Percentiles rank a stretch among this genome's conserved stretches.
Evolutionary conservation across 2,329 filamentous ascomycete species (phyloP).

Genomic region (Pseudogymnoascus sp.): DNA sequence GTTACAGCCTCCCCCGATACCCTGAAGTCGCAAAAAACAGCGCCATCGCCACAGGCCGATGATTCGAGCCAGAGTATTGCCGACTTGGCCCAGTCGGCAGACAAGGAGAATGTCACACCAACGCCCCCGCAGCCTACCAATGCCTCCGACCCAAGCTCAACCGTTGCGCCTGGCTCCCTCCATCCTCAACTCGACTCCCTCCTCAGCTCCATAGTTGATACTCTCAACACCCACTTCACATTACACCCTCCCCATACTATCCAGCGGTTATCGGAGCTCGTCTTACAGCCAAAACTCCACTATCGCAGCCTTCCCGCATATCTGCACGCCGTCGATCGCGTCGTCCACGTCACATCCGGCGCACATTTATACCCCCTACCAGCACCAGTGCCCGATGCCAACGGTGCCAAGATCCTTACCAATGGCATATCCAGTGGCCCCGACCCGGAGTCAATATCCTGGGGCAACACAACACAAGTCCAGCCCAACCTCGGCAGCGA

Average conservation of each 20-base stretch:
- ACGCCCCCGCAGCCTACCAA: conserved; percentile 32
- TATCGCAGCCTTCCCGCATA: conserved; percentile 79
- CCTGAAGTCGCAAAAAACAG: conserved; percentile 55
- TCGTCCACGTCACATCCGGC: conserved; percentile 80
- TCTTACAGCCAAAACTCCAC: conserved; percentile 66
- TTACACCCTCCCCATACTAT: conserved; percentile 81
- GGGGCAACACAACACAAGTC: conserved; percentile 37
- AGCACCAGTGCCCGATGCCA: conserved; percentile 50
- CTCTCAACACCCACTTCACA: conserved; percentile 59
- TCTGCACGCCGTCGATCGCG: conserved; percentile 81
- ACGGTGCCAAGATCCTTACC: conserved; percentile 42
- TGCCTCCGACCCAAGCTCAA: conserved; percentile 15
- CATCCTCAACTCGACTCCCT: conserved; percentile 57
- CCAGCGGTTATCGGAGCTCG: conserved; percentile 82
- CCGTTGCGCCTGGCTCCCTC: conserved; percentile 36
- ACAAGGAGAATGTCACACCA: conserved; percentile 59
- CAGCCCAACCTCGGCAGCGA: conserved; percentile 62
- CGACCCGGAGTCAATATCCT: conserved; percentile 34
- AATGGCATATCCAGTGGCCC: conserved; percentile 48
- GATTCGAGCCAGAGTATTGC: conserved; percentile 17
- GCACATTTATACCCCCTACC: conserved; percentile 77
- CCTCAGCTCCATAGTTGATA: conserved; percentile 50
- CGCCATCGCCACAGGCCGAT: conserved; percentile 41
- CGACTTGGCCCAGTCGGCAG: conserved; percentile 39
- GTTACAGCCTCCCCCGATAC: conserved; percentile 55